Percentiles rank a stretch among this genome's conserved stretches.
Conservation (phyloP, 257 asterid species). For the Cordia subcordata region DNA sequence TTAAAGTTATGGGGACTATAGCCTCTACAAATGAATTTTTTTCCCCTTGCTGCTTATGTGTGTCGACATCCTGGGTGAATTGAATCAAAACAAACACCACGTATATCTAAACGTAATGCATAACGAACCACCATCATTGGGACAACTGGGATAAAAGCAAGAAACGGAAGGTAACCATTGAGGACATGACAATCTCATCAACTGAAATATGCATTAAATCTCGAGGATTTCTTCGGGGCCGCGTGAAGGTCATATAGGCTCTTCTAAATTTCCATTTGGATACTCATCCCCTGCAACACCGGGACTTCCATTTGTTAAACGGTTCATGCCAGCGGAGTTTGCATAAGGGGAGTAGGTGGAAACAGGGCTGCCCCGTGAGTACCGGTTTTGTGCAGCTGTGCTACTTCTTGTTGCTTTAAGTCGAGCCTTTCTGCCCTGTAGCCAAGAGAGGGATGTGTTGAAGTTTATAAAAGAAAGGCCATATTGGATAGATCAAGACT, state of each 20-base stretch:
- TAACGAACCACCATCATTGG: too few species aligned
- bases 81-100: conserved; percentile 28
- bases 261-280: conserved; percentile 49
- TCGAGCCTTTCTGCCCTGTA: conserved; percentile 96
- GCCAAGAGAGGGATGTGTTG: background rate
- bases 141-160: too few species aligned
- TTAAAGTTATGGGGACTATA: too few species aligned
- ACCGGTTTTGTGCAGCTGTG: conserved; percentile 68
- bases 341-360: conserved; percentile 38
- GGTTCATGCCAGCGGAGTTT: conserved; percentile 38
- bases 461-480: background rate
- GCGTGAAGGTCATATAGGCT: conserved; percentile 12
- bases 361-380: conserved; percentile 51
- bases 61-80: too few species aligned
- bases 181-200: too few species aligned
- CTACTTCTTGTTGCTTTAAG: conserved; percentile 81
- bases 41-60: too few species aligned
- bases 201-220: too few species aligned
- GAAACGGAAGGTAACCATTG: too few species aligned
- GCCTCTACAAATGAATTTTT: too few species aligned
- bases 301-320: conserved; percentile 47
- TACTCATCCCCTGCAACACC: conserved; percentile 50
- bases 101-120: too few species aligned
- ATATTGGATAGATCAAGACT: too few species aligned
- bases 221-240: too few species aligned